Conservation (phyloP, 768 basidiomycete genomes). For the Lentinula aciculospora region DNA sequence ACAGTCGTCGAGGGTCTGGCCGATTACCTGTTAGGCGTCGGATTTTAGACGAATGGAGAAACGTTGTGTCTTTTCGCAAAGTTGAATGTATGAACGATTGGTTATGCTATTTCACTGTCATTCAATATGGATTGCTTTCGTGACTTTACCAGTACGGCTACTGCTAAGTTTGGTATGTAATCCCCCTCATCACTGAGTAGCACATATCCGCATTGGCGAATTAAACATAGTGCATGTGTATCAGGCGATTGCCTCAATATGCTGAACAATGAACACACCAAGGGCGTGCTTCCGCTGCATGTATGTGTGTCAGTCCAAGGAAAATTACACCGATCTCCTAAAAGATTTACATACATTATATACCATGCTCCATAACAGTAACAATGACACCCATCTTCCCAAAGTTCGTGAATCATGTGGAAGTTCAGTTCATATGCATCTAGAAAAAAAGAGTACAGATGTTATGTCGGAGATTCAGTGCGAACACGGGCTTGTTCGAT, state of each 20-base stretch:
- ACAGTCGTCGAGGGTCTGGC: constrained; percentile 62
- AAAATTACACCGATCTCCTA: too few species aligned
- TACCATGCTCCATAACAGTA: background rate
- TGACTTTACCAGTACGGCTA: background rate
- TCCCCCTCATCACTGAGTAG: too few species aligned
- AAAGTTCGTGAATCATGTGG: too few species aligned
- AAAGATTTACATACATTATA: too few species aligned
- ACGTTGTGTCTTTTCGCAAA: background rate
- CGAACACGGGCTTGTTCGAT: constrained; percentile 45
- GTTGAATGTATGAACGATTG: background rate
- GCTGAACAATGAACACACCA: too few species aligned
- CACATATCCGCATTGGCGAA: background rate
- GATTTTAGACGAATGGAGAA: constrained; percentile 38
- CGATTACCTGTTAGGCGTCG: constrained; percentile 65
- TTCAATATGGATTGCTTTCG: background rate
- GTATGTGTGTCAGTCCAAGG: too few species aligned
- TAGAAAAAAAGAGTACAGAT: too few species aligned
- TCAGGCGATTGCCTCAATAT: too few species aligned
- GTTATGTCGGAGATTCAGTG: background rate
- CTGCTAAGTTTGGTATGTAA: background rate
- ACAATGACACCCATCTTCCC: background rate
- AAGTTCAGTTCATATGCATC: too few species aligned
- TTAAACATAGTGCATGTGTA: background rate
- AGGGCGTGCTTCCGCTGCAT: too few species aligned
- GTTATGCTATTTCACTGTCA: background rate